A percentile compares a stretch with the other conserved stretches of the same genome.
phyloP scores from a whole-genome alignment of 331 rosid genomes.

The Spiraea crenata region DNA sequence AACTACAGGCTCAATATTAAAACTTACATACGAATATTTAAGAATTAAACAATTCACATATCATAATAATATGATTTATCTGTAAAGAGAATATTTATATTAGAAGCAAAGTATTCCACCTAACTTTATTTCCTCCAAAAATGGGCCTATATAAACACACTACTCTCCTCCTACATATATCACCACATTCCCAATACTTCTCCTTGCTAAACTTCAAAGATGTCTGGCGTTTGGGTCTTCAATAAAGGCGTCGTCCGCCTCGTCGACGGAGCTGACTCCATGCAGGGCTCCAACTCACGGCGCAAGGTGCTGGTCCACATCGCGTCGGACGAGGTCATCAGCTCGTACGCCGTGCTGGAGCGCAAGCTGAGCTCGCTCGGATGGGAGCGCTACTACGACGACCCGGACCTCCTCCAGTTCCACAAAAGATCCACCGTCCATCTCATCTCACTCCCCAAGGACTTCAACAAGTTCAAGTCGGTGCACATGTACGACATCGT shows the following conservation, averaged over 20 bases:
- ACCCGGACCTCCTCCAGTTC: constrained; percentile 80
- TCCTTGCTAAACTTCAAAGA: neutral
- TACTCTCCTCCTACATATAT: too few relatives aligned
- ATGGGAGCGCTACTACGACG: constrained; percentile 91
- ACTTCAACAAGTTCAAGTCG: constrained; percentile 74
- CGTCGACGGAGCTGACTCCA: constrained; percentile 58
- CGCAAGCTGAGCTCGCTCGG: constrained; percentile 57
- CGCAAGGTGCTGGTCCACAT: constrained; percentile 73
- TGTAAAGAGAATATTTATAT: too few relatives aligned
- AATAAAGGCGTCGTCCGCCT: constrained; percentile 69
- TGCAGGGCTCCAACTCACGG: constrained; percentile 30
- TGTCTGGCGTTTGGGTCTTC: constrained; percentile 93
- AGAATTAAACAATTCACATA: too few relatives aligned
- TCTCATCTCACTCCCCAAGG: constrained; percentile 84
- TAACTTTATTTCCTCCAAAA: too few relatives aligned
- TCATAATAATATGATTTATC: too few relatives aligned
- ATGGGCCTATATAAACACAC: too few relatives aligned
- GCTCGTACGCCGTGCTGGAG: constrained; percentile 57
- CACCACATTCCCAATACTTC: too few relatives aligned
- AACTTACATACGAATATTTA: too few relatives aligned
- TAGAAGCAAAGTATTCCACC: too few relatives aligned
- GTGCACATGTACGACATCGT: constrained; percentile 96
- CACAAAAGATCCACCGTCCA: constrained; percentile 79
- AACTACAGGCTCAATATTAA: too few relatives aligned
- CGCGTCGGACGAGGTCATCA: constrained; percentile 57